phyloP scores from a whole-genome alignment of 371 early-diverging fungal genomes.

The Mortierella sp. region DNA sequence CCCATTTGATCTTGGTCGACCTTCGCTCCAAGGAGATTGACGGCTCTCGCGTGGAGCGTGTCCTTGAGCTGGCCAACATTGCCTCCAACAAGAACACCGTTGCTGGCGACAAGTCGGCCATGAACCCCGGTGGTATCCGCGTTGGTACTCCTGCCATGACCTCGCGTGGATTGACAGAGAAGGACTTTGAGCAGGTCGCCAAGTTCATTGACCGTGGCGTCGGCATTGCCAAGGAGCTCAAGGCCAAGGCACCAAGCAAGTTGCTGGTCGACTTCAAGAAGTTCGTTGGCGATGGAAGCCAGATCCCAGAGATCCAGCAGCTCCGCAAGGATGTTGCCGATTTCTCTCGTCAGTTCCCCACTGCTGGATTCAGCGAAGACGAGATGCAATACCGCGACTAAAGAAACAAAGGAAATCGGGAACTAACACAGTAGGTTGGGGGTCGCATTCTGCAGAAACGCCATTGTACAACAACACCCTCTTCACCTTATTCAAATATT shows the following conservation, averaged over 20 bases:
- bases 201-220: slow-evolving; percentile 89
- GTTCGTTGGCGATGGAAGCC: slow-evolving; percentile 62
- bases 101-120: slow-evolving; percentile 94
- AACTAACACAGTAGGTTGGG: background rate
- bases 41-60: slow-evolving; percentile 94
- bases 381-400: slow-evolving; percentile 61
- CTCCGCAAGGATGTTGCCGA: slow-evolving; percentile 73
- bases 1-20: slow-evolving; percentile 92
- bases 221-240: slow-evolving; percentile 69
- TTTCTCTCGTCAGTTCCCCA: slow-evolving; percentile 77
- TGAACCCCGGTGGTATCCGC: slow-evolving; percentile 97
- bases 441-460: too few relatives aligned
- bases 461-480: too few relatives aligned
- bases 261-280: slow-evolving; percentile 83
- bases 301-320: slow-evolving; percentile 61
- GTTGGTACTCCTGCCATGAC: slow-evolving; percentile 98
- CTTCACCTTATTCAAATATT: too few relatives aligned
- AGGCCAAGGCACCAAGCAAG: slow-evolving; percentile 64
- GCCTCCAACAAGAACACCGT: slow-evolving; percentile 99
- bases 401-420: background rate
- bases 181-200: slow-evolving; percentile 89
- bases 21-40: slow-evolving; percentile 86
- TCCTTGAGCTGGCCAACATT: slow-evolving; percentile 94
- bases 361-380: slow-evolving; percentile 72
- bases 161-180: slow-evolving; percentile 89